Conservation (phyloP, 495 filamentous ascomycete species). For the Aspergillus conjunctus region DNA sequence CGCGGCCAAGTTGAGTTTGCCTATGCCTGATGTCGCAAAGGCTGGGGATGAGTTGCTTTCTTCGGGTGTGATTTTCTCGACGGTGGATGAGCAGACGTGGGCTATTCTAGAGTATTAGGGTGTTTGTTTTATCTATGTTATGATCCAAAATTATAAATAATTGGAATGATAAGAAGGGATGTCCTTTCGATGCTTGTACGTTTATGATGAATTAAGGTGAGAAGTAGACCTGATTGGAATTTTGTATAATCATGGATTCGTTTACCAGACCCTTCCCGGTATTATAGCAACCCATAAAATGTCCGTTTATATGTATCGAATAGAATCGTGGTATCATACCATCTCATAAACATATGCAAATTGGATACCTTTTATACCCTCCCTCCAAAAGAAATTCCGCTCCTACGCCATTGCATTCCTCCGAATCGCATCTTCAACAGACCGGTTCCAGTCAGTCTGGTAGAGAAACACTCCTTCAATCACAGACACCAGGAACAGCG, state of each 20-base stretch:
- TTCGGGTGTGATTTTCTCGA: slow-evolving; percentile 81
- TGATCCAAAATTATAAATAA: neutral
- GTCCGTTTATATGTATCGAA: too few species aligned
- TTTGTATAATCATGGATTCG: too few species aligned
- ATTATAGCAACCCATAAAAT: too few species aligned
- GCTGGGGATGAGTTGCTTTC: slow-evolving; percentile 77
- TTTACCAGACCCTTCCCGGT: too few species aligned
- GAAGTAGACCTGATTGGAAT: too few species aligned
- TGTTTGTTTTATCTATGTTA: slow-evolving; percentile 9
- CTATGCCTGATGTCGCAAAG: slow-evolving; percentile 65
- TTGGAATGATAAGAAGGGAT: neutral
- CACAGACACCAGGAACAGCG: slow-evolving; percentile 62
- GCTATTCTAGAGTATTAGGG: slow-evolving; percentile 64
- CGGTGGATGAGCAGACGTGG: slow-evolving; percentile 83
- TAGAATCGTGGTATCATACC: too few species aligned
- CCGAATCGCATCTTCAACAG: slow-evolving; percentile 69
- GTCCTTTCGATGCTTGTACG: slow-evolving; percentile 18
- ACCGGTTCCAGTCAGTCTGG: slow-evolving; percentile 68
- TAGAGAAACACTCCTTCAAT: slow-evolving; percentile 70
- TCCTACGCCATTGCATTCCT: slow-evolving; percentile 62
- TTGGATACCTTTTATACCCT: slow-evolving; percentile 12
- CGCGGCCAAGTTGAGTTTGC: slow-evolving; percentile 60
- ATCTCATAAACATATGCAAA: neutral
- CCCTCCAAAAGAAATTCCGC: too few species aligned
- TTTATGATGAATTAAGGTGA: too few species aligned